phyloP scores from a whole-genome alignment of 176 grass and related monocot genomes.

The Elymus sibiricus region DNA sequence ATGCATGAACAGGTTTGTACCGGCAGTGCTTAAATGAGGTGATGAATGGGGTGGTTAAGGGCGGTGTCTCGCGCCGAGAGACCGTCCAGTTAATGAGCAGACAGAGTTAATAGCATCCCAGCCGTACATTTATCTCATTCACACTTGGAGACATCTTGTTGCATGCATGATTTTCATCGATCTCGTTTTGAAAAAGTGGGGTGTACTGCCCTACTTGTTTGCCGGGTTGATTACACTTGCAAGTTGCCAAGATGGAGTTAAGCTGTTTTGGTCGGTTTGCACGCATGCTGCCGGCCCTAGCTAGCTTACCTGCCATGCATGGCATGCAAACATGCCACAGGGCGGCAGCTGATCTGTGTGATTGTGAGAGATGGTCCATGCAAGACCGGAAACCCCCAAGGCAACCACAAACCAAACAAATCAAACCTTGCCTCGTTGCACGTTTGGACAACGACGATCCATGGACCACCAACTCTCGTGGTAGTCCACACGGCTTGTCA shows the following conservation, averaged over 20 bases:
- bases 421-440: background rate
- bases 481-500: background rate
- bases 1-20: background rate
- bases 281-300: background rate
- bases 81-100: constrained; percentile 15
- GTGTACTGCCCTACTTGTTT: background rate
- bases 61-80: constrained; percentile 12
- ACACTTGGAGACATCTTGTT: background rate
- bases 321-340: background rate
- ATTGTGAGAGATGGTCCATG: background rate
- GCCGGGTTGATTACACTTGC: background rate
- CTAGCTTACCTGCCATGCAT: background rate
- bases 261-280: background rate
- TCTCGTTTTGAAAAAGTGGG: background rate
- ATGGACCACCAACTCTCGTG: background rate
- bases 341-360: background rate
- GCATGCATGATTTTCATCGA: background rate
- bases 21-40: background rate
- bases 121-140: background rate
- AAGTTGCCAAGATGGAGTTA: background rate
- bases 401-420: background rate
- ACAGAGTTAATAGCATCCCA: background rate
- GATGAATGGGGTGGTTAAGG: constrained; percentile 26
- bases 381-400: background rate
- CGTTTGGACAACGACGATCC: background rate